Evolutionary conservation across 306 rosid genomes (phyloP).

Genomic region (Prosopis cineraria): DNA sequence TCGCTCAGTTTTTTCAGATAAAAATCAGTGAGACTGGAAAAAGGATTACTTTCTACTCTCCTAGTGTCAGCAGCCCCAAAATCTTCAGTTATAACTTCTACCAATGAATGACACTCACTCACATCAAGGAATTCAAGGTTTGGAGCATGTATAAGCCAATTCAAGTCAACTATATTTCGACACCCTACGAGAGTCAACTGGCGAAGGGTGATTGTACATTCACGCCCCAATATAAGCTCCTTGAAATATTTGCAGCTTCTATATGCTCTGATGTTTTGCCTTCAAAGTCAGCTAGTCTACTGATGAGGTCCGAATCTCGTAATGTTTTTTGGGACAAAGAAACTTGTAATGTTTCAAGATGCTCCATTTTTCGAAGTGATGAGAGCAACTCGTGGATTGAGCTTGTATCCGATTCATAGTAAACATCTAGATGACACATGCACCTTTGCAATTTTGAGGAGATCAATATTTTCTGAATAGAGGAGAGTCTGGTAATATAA

Average conservation of each 20-base stretch:
- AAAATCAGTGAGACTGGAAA: neutral
- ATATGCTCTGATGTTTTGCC: no score
- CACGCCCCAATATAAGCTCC: neutral
- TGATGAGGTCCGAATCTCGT: no score
- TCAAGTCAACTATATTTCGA: neutral
- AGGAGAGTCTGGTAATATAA: neutral
- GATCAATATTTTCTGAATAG: neutral
- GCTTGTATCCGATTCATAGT: no score
- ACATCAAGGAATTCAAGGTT: neutral
- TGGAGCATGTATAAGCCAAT: constrained; percentile 12
- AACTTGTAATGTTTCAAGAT: neutral
- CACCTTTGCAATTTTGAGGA: constrained; percentile 1
- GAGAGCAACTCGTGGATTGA: no score
- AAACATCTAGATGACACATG: no score
- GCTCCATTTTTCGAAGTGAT: neutral
- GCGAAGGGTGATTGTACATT: neutral
- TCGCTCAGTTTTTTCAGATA: rapidly evolving
- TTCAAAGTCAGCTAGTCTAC: no score
- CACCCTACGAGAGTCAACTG: rapidly evolving
- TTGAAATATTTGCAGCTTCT: neutral
- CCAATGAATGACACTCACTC: neutral
- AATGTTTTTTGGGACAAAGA: no score
- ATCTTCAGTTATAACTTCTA: neutral
- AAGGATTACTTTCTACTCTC: neutral
- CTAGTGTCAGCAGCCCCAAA: neutral